phyloP scores from a whole-genome alignment of 2,329 filamentous ascomycete species.

The Colletotrichum theobromicola region DNA sequence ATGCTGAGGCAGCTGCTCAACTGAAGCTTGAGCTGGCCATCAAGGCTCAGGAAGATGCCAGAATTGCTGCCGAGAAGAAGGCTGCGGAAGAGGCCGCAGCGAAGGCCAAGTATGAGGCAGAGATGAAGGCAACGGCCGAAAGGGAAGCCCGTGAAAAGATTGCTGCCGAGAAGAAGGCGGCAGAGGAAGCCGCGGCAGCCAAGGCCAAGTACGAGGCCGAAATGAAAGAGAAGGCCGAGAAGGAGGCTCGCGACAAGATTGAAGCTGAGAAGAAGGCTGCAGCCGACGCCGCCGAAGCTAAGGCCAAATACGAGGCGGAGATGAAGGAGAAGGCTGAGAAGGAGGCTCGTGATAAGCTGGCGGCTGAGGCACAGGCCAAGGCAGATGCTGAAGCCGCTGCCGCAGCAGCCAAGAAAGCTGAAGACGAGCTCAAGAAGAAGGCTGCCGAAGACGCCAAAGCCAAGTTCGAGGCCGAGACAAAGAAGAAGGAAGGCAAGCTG shows the following conservation, averaged over 20 bases:
- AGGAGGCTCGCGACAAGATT: constrained; percentile 27
- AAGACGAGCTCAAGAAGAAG: constrained; percentile 58
- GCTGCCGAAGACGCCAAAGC: constrained; percentile 61
- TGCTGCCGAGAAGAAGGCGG: constrained; percentile 36
- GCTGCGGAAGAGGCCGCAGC: constrained; percentile 29
- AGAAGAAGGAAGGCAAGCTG: constrained; percentile 61
- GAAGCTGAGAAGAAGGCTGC: constrained; percentile 34
- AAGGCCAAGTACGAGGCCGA: constrained; percentile 28
- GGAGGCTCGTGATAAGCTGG: constrained; percentile 42
- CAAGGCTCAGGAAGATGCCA: constrained; percentile 42
- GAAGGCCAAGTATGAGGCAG: constrained; percentile 27
- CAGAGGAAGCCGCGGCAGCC: constrained; percentile 28
- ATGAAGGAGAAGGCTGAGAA: constrained; percentile 43
- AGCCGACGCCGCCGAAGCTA: constrained; percentile 27
- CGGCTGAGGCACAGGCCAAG: constrained; percentile 42
- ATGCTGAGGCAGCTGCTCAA: constrained; percentile 45
- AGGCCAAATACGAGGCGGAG: constrained; percentile 26
- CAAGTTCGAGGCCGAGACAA: constrained; percentile 51
- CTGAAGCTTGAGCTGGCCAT: constrained; percentile 32
- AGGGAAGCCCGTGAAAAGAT: constrained; percentile 24
- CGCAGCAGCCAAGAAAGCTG: constrained; percentile 55
- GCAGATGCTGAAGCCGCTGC: constrained; percentile 38
- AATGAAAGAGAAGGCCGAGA: constrained; percentile 41
- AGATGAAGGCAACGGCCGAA: constrained; percentile 41
- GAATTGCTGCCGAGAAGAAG: constrained; percentile 44